phyloP scores from a whole-genome alignment of 306 rosid species.

The Prunus davidiana region DNA sequence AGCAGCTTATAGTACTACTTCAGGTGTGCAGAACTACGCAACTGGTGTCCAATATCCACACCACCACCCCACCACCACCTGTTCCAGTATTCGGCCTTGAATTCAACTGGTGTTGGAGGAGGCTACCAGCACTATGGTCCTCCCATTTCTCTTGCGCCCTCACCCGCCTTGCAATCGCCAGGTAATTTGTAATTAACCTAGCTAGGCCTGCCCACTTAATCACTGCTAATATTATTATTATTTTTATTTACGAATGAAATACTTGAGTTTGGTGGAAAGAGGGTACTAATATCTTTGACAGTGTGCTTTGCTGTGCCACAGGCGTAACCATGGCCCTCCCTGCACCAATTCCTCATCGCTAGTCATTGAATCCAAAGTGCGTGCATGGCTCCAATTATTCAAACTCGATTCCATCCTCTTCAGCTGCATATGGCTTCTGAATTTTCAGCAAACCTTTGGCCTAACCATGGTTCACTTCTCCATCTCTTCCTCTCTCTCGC shows the following conservation, averaged over 20 bases:
- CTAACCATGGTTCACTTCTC: conserved; percentile 98
- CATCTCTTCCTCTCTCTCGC: conserved; percentile 33
- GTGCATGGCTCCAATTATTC: conserved; percentile 29
- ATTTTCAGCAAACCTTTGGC: conserved; percentile 59
- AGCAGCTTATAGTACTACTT: conserved; percentile 23
- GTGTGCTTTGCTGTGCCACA: conserved; percentile 99
- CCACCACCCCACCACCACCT: conserved; percentile 42
- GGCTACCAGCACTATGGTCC: conserved; percentile 78
- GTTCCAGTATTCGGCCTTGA: conserved; percentile 68
- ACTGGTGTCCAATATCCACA: conserved; percentile 69
- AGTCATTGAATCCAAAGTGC: conserved; percentile 39
- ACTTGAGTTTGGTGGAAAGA: neutral
- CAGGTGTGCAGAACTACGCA: conserved; percentile 59
- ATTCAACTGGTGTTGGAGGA: conserved; percentile 60
- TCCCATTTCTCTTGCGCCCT: conserved; percentile 83
- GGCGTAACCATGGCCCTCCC: conserved; percentile 92
- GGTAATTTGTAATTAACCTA: conserved; percentile 29
- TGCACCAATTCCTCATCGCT: conserved; percentile 85
- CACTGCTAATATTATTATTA: too few species aligned
- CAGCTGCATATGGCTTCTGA: conserved; percentile 46
- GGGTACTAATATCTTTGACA: conserved; percentile 88
- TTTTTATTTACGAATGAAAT: neutral
- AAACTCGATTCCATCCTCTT: conserved; percentile 24
- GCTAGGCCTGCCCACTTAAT: too few species aligned
- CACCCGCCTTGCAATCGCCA: conserved; percentile 89